Evolutionary conservation across 768 basidiomycete genomes (phyloP).

Genomic region (Podaxis sp.): DNA sequence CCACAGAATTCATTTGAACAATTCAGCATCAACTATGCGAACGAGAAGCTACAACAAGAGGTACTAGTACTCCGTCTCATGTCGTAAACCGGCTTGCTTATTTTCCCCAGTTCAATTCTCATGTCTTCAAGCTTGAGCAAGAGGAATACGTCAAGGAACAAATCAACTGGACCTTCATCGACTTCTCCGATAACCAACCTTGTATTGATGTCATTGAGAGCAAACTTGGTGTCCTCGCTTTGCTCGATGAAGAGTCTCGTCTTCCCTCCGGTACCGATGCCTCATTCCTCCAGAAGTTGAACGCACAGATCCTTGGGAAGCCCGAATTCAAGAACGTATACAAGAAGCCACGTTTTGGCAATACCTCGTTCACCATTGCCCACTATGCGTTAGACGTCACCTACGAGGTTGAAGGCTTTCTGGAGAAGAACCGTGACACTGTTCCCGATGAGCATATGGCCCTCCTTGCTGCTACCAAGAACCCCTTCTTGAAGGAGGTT

Average conservation of each 20-base stretch:
- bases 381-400: conserved; percentile 99
- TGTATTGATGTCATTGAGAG: conserved; percentile 99
- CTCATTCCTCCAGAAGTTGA: conserved; percentile 91
- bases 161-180: conserved; percentile 99
- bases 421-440: conserved; percentile 98
- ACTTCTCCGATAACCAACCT: conserved; percentile 98
- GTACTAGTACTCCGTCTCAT: conserved; percentile 38
- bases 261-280: conserved; percentile 90
- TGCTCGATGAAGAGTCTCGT: conserved; percentile 97
- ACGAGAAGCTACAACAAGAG: conserved; percentile 98
- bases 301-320: conserved; percentile 75
- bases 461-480: conserved; percentile 82
- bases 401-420: conserved; percentile 96
- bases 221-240: conserved; percentile 89
- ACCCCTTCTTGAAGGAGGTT: conserved; percentile 92
- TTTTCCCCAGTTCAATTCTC: conserved; percentile 84
- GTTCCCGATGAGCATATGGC: conserved; percentile 98
- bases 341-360: conserved; percentile 99
- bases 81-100: conserved; percentile 11
- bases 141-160: conserved; percentile 98
- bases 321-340: conserved; percentile 85
- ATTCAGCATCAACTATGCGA: conserved; percentile 99
- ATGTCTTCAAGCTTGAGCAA: conserved; percentile 99
- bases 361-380: conserved; percentile 94
- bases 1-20: conserved; percentile 89